These are phyloP conservation scores for Didymella sp. DNA, from an alignment of 2,329 filamentous ascomycete species.

Conservation along the genomic window DNA sequence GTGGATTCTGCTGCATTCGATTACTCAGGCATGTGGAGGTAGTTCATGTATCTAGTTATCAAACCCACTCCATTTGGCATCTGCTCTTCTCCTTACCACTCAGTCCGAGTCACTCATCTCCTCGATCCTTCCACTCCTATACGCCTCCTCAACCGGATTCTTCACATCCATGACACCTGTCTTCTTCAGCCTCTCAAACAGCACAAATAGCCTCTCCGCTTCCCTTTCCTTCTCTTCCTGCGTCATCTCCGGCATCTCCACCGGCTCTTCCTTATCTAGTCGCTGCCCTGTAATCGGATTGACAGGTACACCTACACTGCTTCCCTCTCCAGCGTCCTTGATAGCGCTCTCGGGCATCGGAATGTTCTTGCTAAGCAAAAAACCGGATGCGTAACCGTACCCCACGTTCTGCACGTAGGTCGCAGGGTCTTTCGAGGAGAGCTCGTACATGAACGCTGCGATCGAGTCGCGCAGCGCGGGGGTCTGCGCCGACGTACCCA, in stretches of 20 bases:
- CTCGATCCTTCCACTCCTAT: slow-evolving; percentile 73
- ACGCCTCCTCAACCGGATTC: slow-evolving; percentile 77
- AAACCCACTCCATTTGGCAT: not conserved
- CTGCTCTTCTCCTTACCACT: not conserved
- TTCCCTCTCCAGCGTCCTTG: slow-evolving; percentile 47
- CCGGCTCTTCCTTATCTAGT: slow-evolving; percentile 68
- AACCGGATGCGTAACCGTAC: slow-evolving; percentile 92
- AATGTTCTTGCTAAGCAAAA: slow-evolving; percentile 84
- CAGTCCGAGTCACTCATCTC: slow-evolving; percentile 65
- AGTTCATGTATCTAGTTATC: not conserved
- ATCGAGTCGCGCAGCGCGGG: slow-evolving; percentile 77
- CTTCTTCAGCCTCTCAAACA: slow-evolving; percentile 81
- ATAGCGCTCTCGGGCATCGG: slow-evolving; percentile 72
- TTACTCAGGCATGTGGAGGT: not conserved
- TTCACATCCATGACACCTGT: slow-evolving; percentile 79
- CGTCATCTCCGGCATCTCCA: slow-evolving; percentile 76
- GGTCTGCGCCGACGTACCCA: slow-evolving; percentile 75
- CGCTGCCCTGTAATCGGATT: slow-evolving; percentile 91
- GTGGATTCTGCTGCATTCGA: not conserved
- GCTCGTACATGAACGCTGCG: slow-evolving; percentile 81
- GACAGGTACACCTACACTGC: slow-evolving; percentile 54
- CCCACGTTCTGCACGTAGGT: slow-evolving; percentile 90
- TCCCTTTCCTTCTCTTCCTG: slow-evolving; percentile 91
- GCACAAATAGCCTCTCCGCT: slow-evolving; percentile 84
- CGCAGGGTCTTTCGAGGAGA: slow-evolving; percentile 80